phyloP scores from a whole-genome alignment of 176 grass and related monocot species.

The Oryza glumipatula region DNA sequence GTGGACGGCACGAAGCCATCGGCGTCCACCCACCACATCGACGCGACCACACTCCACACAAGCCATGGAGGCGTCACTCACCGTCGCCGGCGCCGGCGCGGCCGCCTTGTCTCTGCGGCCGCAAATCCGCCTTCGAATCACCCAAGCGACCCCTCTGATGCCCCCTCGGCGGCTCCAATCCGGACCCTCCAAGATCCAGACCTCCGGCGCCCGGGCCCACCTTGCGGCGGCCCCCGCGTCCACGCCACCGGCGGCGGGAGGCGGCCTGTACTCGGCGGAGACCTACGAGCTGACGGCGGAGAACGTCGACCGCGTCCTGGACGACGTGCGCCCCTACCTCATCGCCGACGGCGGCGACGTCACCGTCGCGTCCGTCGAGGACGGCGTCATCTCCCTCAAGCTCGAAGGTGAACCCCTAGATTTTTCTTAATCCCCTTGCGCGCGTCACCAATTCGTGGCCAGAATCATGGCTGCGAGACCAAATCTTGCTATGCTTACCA shows the following conservation, averaged over 20 bases:
- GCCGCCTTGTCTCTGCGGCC: constrained; percentile 31
- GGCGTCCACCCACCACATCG: neutral
- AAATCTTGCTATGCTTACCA: constrained; percentile 6
- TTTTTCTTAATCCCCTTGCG: neutral
- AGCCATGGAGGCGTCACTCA: constrained; percentile 45
- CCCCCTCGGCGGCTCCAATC: constrained; percentile 30
- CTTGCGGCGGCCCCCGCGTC: constrained; percentile 42
- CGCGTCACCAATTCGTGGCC: neutral
- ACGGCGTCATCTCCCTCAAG: constrained; percentile 84
- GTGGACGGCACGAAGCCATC: neutral
- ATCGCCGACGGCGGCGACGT: constrained; percentile 87
- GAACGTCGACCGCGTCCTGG: constrained; percentile 79
- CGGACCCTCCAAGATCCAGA: constrained; percentile 37
- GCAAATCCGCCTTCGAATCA: constrained; percentile 29
- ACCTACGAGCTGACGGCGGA: constrained; percentile 76
- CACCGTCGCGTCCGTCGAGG: constrained; percentile 76
- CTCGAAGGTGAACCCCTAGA: constrained; percentile 67
- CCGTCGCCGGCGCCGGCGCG: constrained; percentile 20
- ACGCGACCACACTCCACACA: constrained; percentile 35
- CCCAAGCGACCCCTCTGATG: neutral
- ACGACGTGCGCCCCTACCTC: constrained; percentile 93
- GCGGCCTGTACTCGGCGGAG: constrained; percentile 71
- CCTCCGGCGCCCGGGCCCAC: constrained; percentile 11
- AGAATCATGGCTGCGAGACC: neutral
- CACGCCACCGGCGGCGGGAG: constrained; percentile 48